Percentiles rank a stretch among this genome's conserved stretches.
These are phyloP conservation scores for Pseudogymnoascus pannorum DNA, from an alignment of 2,329 filamentous ascomycete genomes.

Conservation along the genomic window DNA sequence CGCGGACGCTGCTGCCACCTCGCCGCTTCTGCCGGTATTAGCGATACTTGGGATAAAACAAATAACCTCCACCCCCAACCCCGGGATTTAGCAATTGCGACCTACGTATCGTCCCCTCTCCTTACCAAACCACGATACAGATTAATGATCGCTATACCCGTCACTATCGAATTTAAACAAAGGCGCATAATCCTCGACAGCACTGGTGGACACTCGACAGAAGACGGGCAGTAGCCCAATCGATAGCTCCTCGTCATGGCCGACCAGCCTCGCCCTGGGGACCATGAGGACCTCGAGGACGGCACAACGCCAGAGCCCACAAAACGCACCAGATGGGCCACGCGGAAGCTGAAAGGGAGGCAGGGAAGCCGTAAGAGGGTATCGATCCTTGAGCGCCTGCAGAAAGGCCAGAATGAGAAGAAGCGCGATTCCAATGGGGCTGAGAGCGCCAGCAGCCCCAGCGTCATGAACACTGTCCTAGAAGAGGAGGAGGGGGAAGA, in stretches of 20 bases:
- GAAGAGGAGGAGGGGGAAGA: conserved; percentile 14
- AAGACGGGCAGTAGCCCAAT: conserved; percentile 4
- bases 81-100: conserved; percentile 5
- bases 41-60: conserved; percentile 1
- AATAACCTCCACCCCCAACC: conserved; percentile 2
- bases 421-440: conserved; percentile 45
- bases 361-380: conserved; percentile 72
- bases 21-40: conserved; percentile 5
- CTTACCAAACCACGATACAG: background rate
- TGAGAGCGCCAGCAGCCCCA: conserved; percentile 20
- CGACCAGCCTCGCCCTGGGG: conserved; percentile 16
- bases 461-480: conserved; percentile 13
- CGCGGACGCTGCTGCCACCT: conserved; percentile 6
- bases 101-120: background rate
- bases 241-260: conserved; percentile 24
- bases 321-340: conserved; percentile 90
- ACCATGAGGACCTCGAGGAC: conserved; percentile 16
- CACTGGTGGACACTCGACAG: conserved; percentile 7
- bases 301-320: conserved; percentile 49
- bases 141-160: conserved; percentile 1
- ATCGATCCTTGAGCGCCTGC: conserved; percentile 71
- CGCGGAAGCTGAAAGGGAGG: conserved; percentile 72
- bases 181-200: conserved; percentile 1
- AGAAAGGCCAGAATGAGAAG: conserved; percentile 64
- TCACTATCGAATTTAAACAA: conserved; percentile 1